These are phyloP conservation scores for Penicillium griseofulvum DNA, from an alignment of 2,329 filamentous ascomycete species.

Conservation along the genomic window DNA sequence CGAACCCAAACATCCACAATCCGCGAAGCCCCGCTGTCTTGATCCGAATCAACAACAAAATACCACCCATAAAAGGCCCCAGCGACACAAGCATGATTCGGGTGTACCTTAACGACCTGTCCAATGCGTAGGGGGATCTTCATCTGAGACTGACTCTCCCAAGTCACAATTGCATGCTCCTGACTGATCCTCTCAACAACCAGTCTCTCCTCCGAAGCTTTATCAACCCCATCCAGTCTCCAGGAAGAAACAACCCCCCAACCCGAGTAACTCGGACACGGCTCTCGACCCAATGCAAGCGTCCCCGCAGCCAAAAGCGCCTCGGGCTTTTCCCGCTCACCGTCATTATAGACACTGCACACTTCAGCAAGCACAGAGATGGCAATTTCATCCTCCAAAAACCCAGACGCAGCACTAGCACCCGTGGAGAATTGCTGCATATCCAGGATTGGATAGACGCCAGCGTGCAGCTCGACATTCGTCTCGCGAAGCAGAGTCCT, in stretches of 20 bases:
- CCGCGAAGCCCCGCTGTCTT: constrained; percentile 54
- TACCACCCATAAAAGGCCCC: constrained; percentile 71
- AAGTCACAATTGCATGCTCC: constrained; percentile 72
- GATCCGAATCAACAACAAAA: constrained; percentile 65
- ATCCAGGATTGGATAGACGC: constrained; percentile 73
- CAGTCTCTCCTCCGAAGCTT: constrained; percentile 53
- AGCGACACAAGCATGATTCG: constrained; percentile 78
- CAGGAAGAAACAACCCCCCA: constrained; percentile 69
- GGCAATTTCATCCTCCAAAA: constrained; percentile 55
- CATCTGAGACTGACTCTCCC: constrained; percentile 45
- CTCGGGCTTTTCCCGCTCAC: constrained; percentile 56
- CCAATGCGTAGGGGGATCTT: constrained; percentile 58
- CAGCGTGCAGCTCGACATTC: constrained; percentile 69
- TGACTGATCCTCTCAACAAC: constrained; percentile 70
- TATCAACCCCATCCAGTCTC: constrained; percentile 41
- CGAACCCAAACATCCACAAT: constrained; percentile 74
- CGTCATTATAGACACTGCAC: constrained; percentile 63
- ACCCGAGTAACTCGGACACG: constrained; percentile 67
- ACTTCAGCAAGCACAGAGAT: constrained; percentile 71
- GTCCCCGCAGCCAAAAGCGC: constrained; percentile 67
- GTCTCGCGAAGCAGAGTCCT: constrained; percentile 32
- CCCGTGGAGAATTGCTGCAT: constrained; percentile 75
- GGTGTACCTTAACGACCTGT: constrained; percentile 68
- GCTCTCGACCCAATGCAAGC: constrained; percentile 69
- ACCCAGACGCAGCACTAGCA: constrained; percentile 48